Conservation (phyloP, 1,139 yeast genomes). For the Saccharomyces hybrid region DNA sequence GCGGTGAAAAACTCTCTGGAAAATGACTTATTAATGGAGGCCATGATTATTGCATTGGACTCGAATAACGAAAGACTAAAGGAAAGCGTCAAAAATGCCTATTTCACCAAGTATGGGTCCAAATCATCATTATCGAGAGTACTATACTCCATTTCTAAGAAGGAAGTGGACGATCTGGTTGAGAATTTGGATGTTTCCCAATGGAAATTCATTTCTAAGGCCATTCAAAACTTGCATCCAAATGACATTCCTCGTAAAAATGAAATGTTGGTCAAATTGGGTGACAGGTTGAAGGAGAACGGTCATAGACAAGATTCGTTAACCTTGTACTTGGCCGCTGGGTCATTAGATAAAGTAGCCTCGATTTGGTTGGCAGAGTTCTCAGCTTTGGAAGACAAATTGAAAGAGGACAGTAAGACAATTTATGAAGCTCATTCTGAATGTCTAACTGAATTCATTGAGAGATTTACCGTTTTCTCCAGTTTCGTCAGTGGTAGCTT, state of each 20-base stretch:
- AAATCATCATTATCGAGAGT: conserved; percentile 60
- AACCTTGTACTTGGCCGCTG: conserved; percentile 71
- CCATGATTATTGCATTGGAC: conserved; percentile 71
- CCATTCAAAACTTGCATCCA: conserved; percentile 51
- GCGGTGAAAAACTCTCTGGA: conserved; percentile 67
- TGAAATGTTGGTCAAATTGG: conserved; percentile 54
- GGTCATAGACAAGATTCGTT: conserved; percentile 65
- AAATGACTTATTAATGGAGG: conserved; percentile 62
- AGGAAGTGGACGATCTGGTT: conserved; percentile 64
- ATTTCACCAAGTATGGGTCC: conserved; percentile 50
- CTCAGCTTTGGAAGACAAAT: conserved; percentile 46
- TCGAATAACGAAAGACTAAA: conserved; percentile 52
- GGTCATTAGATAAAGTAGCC: conserved; percentile 71
- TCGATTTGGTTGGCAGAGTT: conserved; percentile 79
- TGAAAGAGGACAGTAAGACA: conserved; percentile 38
- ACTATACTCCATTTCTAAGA: conserved; percentile 54
- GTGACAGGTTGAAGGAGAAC: conserved; percentile 55
- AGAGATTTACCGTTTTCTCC: conserved; percentile 72
- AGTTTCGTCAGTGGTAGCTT: conserved; percentile 43
- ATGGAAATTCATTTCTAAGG: conserved; percentile 78
- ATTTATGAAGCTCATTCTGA: conserved; percentile 75
- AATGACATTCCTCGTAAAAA: conserved; percentile 41
- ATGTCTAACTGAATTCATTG: conserved; percentile 74
- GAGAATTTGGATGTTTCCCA: conserved; percentile 65
- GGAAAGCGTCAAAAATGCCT: conserved; percentile 61